These are phyloP conservation scores for Coniochaeta ligniaria DNA, from an alignment of 2,329 filamentous ascomycete species.

Conservation along the genomic window DNA sequence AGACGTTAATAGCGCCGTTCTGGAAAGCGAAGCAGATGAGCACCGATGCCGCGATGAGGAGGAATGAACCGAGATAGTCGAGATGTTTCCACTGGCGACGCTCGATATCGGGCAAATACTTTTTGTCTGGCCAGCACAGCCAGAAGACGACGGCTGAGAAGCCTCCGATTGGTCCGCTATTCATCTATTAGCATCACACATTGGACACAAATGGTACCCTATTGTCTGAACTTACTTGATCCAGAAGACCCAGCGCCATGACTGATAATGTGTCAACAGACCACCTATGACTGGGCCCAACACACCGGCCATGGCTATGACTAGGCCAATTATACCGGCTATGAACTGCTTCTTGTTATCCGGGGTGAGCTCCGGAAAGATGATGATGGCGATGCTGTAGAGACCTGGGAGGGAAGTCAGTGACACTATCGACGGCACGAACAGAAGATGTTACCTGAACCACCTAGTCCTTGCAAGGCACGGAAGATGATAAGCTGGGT, in stretches of 20 bases:
- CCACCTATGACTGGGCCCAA: slow-evolving; percentile 46
- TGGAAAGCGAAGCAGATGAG: slow-evolving; percentile 54
- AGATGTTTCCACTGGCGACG: slow-evolving; percentile 39
- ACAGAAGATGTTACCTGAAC: slow-evolving; percentile 29
- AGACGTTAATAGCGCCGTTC: slow-evolving; percentile 29
- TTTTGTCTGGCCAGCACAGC: slow-evolving; percentile 39
- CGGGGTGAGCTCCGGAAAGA: slow-evolving; percentile 43
- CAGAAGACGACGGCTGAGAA: slow-evolving; percentile 39
- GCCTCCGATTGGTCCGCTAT: slow-evolving; percentile 42
- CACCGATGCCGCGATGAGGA: slow-evolving; percentile 45
- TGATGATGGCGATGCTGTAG: slow-evolving; percentile 50
- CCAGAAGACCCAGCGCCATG: slow-evolving; percentile 52
- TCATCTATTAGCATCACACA: slow-evolving; percentile 2
- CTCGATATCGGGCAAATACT: slow-evolving; percentile 29
- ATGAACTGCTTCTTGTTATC: slow-evolving; percentile 31
- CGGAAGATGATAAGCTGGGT: slow-evolving; percentile 41
- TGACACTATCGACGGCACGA: too few relatives aligned
- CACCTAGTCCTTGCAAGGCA: slow-evolving; percentile 43
- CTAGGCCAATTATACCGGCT: slow-evolving; percentile 38
- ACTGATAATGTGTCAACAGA: slow-evolving; percentile 38
- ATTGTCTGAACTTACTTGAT: slow-evolving; percentile 38
- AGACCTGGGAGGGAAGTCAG: slow-evolving; percentile 25
- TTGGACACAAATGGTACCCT: neutral
- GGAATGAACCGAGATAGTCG: slow-evolving; percentile 45
- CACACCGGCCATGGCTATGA: slow-evolving; percentile 40